Conservation (phyloP, 129 eudicot species). For the Tanacetum coccineum region DNA sequence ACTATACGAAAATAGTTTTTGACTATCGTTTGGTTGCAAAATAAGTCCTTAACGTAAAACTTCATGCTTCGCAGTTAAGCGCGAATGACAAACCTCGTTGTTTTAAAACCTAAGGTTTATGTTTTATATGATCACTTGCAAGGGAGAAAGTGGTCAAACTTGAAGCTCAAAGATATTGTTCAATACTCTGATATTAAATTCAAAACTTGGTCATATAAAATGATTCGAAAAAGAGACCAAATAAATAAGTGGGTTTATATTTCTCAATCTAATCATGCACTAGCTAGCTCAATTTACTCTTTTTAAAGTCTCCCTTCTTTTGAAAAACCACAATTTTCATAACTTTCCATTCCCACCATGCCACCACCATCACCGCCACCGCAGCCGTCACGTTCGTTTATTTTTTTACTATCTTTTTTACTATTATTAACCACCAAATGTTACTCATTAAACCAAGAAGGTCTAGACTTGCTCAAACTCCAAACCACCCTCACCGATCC, state of each 20-base stretch:
- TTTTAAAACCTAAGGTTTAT: no score
- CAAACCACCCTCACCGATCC: conserved; percentile 51
- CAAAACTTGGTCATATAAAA: neutral
- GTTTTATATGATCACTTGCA: no score
- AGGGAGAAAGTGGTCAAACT: no score
- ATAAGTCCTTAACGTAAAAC: no score
- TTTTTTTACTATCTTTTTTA: neutral
- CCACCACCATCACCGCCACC: conserved; percentile 18
- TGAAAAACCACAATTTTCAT: conserved; percentile 13
- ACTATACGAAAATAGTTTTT: no score
- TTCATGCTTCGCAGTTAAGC: no score
- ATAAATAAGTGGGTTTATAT: conserved; percentile 15
- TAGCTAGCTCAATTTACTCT: conserved; percentile 13
- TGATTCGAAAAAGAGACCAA: neutral
- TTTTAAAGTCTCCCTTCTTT: conserved; percentile 2
- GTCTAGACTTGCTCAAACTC: conserved; percentile 28
- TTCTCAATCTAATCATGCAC: conserved; percentile 17
- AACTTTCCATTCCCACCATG: conserved; percentile 22
- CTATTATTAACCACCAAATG: neutral
- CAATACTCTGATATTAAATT: neutral
- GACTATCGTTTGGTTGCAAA: no score
- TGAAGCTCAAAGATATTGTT: no score
- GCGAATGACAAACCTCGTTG: no score
- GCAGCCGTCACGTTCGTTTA: neutral
- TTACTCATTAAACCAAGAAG: conserved; percentile 58